A percentile compares a stretch with the other conserved stretches of the same genome.
These are phyloP conservation scores for Quercus rubra DNA, from an alignment of 306 rosid genomes.

Conservation along the genomic window DNA sequence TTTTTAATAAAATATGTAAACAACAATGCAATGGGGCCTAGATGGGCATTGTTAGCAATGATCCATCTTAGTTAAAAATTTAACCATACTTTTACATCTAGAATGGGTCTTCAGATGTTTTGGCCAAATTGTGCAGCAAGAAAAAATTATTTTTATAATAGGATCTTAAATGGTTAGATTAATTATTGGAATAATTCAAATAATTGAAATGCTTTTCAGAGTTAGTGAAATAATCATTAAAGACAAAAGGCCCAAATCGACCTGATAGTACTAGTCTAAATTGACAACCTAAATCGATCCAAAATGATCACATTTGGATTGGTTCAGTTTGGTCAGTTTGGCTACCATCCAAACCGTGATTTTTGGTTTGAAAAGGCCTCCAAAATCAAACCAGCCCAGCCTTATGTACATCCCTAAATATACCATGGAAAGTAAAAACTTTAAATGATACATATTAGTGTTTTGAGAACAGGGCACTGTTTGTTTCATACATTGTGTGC, in stretches of 20 bases:
- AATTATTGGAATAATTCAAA: neutral
- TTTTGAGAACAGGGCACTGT: too few species aligned
- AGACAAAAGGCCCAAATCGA: neutral
- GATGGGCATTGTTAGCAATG: neutral
- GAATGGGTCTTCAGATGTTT: neutral
- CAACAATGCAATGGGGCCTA: neutral
- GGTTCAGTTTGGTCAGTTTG: neutral
- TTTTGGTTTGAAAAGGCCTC: neutral
- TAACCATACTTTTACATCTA: neutral
- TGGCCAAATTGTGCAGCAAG: neutral
- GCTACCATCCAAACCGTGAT: neutral
- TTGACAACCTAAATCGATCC: neutral
- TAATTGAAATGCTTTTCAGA: neutral
- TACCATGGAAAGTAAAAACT: neutral
- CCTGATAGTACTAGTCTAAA: neutral
- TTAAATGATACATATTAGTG: neutral
- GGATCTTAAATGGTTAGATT: neutral
- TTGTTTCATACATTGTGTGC: too few species aligned
- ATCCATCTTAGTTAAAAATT: neutral
- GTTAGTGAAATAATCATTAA: neutral
- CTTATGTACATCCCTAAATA: neutral
- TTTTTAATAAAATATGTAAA: neutral
- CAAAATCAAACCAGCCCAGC: neutral
- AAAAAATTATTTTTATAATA: neutral
- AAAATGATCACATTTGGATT: neutral